These are phyloP conservation scores for Aphanocladium album DNA, from an alignment of 2,329 filamentous ascomycete species.

Conservation along the genomic window DNA sequence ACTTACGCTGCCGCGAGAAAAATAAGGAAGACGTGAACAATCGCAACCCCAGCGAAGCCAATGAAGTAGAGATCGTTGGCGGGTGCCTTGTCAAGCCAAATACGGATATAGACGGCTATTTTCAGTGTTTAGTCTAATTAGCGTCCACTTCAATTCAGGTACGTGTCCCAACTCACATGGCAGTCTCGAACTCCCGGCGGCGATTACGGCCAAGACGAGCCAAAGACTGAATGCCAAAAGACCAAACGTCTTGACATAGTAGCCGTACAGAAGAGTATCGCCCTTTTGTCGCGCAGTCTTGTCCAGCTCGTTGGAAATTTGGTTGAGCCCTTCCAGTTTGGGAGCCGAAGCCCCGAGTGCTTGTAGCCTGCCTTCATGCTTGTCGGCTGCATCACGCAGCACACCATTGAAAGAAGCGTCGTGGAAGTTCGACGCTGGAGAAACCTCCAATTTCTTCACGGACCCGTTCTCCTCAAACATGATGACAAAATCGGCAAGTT, in stretches of 20 bases:
- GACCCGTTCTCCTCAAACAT: not conserved
- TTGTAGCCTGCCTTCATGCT: not conserved
- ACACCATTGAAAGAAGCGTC: not conserved
- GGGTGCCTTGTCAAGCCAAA: not conserved
- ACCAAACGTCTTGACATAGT: not conserved
- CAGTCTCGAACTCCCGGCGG: not conserved
- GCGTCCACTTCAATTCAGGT: not conserved
- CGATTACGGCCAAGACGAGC: not conserved
- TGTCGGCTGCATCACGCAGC: not conserved
- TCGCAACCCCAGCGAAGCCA: not conserved
- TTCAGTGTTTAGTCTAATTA: conserved; percentile 1
- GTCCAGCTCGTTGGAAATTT: not conserved
- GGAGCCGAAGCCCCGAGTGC: not conserved
- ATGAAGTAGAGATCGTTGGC: not conserved
- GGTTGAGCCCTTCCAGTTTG: not conserved
- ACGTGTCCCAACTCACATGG: not conserved
- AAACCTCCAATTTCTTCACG: not conserved
- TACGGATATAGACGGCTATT: conserved; percentile 9
- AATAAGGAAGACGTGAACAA: not conserved
- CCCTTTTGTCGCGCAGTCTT: conserved; percentile 18
- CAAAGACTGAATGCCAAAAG: not conserved
- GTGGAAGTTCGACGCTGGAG: not conserved
- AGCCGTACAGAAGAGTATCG: not conserved
- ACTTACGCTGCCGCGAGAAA: not conserved
- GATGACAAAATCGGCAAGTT: not conserved